Evolutionary conservation across 371 early-diverging fungal species (phyloP).

Genomic region (Syncephalis plumigaleata): DNA sequence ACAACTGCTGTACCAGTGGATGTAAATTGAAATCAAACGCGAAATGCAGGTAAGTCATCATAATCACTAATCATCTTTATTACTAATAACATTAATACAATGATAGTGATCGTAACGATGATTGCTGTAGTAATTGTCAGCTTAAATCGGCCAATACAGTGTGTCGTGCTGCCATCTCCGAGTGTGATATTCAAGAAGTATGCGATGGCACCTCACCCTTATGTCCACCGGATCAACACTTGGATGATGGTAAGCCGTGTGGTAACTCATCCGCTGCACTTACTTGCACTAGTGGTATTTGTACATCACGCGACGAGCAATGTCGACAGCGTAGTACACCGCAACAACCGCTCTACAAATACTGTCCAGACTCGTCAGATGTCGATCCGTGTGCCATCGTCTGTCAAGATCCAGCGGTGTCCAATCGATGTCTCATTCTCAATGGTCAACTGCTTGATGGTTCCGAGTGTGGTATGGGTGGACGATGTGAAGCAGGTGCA

Average conservation of each 20-base stretch:
- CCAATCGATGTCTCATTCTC: slow-evolving; percentile 40
- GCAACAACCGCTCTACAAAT: slow-evolving; percentile 18
- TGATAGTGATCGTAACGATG: slow-evolving; percentile 54
- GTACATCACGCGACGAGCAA: slow-evolving; percentile 74
- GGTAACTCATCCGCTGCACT: slow-evolving; percentile 14
- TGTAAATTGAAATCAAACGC: slow-evolving; percentile 68
- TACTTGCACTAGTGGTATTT: slow-evolving; percentile 73
- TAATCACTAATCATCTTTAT: background rate
- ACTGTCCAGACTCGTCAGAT: slow-evolving; percentile 27
- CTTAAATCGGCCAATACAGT: slow-evolving; percentile 31
- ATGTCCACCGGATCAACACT: slow-evolving; percentile 58
- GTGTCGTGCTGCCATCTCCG: slow-evolving; percentile 55
- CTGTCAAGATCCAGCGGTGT: slow-evolving; percentile 34
- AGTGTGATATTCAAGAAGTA: slow-evolving; percentile 67
- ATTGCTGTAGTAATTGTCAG: slow-evolving; percentile 68
- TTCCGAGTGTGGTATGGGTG: slow-evolving; percentile 65
- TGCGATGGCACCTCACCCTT: slow-evolving; percentile 54
- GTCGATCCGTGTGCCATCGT: slow-evolving; percentile 40
- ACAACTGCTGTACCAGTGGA: slow-evolving; percentile 67
- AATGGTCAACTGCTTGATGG: slow-evolving; percentile 76
- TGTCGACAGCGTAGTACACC: slow-evolving; percentile 40
- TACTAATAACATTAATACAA: background rate
- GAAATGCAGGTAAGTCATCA: slow-evolving; percentile 38
- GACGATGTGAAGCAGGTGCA: slow-evolving; percentile 26
- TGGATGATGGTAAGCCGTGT: slow-evolving; percentile 52